These are phyloP conservation scores for Gynochthodes officinalis DNA, from an alignment of 257 asterid genomes.

Conservation along the genomic window DNA sequence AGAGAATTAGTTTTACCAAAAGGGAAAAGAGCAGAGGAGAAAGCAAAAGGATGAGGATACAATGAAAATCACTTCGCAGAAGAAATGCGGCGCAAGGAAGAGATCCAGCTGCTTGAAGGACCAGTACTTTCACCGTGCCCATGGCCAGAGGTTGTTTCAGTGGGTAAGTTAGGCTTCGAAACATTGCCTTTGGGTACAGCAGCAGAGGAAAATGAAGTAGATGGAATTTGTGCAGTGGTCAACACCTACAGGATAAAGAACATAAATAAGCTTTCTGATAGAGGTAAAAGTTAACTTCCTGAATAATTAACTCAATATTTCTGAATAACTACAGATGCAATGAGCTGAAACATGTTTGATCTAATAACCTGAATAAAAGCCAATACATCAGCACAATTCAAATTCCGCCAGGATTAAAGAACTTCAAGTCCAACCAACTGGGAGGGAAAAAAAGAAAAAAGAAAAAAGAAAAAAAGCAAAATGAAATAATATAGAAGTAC, in stretches of 20 bases:
- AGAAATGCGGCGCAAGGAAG: slow-evolving; percentile 84
- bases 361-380: neutral
- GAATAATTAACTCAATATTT: neutral
- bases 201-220: slow-evolving; percentile 67
- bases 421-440: neutral
- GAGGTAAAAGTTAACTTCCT: slow-evolving; percentile 4
- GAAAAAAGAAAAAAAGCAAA: neutral
- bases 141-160: slow-evolving; percentile 55
- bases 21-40: neutral
- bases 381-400: neutral
- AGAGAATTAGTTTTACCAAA: neutral
- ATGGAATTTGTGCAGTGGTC: slow-evolving; percentile 50
- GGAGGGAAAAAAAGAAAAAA: neutral
- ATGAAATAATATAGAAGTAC: neutral
- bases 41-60: slow-evolving; percentile 15
- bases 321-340: neutral
- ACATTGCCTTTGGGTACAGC: slow-evolving; percentile 51
- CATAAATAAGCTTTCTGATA: slow-evolving; percentile 10
- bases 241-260: slow-evolving; percentile 43
- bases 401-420: neutral
- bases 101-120: slow-evolving; percentile 89
- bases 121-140: slow-evolving; percentile 60
- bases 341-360: neutral
- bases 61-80: slow-evolving; percentile 64
- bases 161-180: slow-evolving; percentile 53